These are phyloP conservation scores for Papiliotrema terrestris DNA, from an alignment of 1,284 basidiomycete genomes.

Conservation along the genomic window DNA sequence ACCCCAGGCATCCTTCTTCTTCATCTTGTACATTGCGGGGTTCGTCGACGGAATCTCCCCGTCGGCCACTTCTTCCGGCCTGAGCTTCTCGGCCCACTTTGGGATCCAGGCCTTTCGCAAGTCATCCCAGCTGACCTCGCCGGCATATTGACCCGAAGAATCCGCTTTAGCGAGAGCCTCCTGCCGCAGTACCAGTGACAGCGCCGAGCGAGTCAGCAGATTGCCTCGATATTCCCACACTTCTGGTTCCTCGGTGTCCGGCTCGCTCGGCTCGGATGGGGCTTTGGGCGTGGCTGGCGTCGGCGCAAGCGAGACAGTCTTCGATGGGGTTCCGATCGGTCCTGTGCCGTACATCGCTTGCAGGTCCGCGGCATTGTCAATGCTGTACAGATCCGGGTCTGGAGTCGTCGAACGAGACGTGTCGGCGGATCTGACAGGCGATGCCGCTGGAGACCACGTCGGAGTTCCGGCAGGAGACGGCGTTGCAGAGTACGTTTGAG, in stretches of 20 bases:
- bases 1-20: slow-evolving; percentile 31
- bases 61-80: slow-evolving; percentile 21
- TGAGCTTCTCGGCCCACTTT: slow-evolving; percentile 30
- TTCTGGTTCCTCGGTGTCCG: slow-evolving; percentile 10
- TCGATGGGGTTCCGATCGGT: slow-evolving; percentile 1
- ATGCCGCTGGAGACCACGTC: background rate
- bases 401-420: slow-evolving; percentile 8
- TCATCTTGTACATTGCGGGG: slow-evolving; percentile 26
- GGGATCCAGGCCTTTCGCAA: slow-evolving; percentile 37
- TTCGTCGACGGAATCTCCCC: slow-evolving; percentile 32
- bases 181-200: slow-evolving; percentile 30
- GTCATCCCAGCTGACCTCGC: slow-evolving; percentile 35
- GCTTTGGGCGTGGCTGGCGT: slow-evolving; percentile 4
- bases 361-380: slow-evolving; percentile 10
- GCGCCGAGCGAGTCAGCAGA: slow-evolving; percentile 29
- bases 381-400: slow-evolving; percentile 1
- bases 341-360: slow-evolving; percentile 28
- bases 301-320: slow-evolving; percentile 10
- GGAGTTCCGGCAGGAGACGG: background rate
- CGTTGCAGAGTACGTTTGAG: background rate
- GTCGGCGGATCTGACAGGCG: background rate
- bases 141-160: slow-evolving; percentile 30
- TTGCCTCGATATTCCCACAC: slow-evolving; percentile 37
- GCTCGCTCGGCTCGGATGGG: slow-evolving; percentile 1
- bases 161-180: slow-evolving; percentile 29